phyloP scores from a whole-genome alignment of 495 filamentous ascomycete genomes.

The Talaromyces wortmannii region DNA sequence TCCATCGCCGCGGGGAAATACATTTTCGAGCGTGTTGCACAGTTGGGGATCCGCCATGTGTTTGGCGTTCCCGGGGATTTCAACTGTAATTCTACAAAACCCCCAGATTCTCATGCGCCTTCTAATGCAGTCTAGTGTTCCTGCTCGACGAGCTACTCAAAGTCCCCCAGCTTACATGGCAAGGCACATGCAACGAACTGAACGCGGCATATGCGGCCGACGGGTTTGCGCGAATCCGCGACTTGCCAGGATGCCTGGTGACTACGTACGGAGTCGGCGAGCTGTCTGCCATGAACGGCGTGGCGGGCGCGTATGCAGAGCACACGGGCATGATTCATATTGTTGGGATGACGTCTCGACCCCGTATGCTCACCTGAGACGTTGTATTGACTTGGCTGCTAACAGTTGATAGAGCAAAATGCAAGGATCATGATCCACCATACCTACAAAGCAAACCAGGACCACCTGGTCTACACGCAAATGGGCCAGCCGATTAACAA shows the following conservation, averaged over 20 bases:
- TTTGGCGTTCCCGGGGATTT: slow-evolving; percentile 45
- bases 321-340: slow-evolving; percentile 76
- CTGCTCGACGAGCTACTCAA: not conserved
- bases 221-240: slow-evolving; percentile 71
- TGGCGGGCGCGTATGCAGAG: slow-evolving; percentile 70
- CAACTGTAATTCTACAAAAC: slow-evolving; percentile 8
- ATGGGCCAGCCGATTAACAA: not conserved
- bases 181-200: slow-evolving; percentile 76
- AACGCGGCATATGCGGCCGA: slow-evolving; percentile 80
- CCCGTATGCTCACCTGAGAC: not conserved
- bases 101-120: not conserved
- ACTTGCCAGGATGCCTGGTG: slow-evolving; percentile 56
- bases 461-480: not conserved
- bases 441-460: not conserved
- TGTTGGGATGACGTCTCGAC: slow-evolving; percentile 36
- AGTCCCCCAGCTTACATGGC: slow-evolving; percentile 51
- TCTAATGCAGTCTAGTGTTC: not conserved
- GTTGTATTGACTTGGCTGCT: not conserved
- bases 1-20: slow-evolving; percentile 14
- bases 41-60: slow-evolving; percentile 40
- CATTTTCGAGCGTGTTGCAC: slow-evolving; percentile 40
- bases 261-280: slow-evolving; percentile 83
- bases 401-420: not conserved
- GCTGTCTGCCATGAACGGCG: slow-evolving; percentile 65
- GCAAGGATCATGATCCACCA: not conserved